Conservation (phyloP, 2,329 filamentous ascomycete species). For the Atkinsonella texensis region DNA sequence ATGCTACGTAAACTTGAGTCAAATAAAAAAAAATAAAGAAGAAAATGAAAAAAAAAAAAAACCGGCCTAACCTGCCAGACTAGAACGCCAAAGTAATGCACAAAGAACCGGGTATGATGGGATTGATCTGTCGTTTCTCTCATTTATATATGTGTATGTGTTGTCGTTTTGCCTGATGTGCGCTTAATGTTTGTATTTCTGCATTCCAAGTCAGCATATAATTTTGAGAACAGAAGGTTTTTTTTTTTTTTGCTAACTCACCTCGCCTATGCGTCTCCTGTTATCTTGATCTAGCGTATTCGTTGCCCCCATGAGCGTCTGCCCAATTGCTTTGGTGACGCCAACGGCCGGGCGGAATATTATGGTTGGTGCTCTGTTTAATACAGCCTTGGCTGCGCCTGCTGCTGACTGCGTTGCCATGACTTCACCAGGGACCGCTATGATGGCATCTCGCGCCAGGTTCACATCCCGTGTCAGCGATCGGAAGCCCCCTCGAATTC, state of each 20-base stretch:
- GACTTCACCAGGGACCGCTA: conserved; percentile 84
- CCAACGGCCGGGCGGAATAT: conserved; percentile 85
- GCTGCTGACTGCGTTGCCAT: conserved; percentile 75
- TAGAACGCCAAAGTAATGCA: conserved; percentile 4
- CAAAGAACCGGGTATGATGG: neutral
- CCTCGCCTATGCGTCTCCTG: conserved; percentile 72
- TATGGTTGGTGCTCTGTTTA: conserved; percentile 79
- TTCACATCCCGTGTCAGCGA: conserved; percentile 81
- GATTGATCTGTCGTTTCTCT: neutral
- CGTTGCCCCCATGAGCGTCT: conserved; percentile 82
- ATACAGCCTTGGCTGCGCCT: conserved; percentile 67
- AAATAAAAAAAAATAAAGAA: no score
- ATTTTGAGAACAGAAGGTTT: neutral
- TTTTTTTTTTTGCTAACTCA: conserved; percentile 48
- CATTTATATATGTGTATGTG: neutral
- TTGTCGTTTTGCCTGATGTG: neutral
- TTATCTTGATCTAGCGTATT: conserved; percentile 83
- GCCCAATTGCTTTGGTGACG: conserved; percentile 75
- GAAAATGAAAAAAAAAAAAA: no score
- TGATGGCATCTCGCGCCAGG: conserved; percentile 77
- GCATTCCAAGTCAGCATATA: conserved; percentile 6
- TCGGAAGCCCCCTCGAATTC: conserved; percentile 69
- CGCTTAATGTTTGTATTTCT: conserved; percentile 40
- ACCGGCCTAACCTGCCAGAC: neutral
- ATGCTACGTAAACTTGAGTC: neutral